These are phyloP conservation scores for Neurospora sp. DNA, from an alignment of 495 filamentous ascomycete genomes.

Conservation along the genomic window DNA sequence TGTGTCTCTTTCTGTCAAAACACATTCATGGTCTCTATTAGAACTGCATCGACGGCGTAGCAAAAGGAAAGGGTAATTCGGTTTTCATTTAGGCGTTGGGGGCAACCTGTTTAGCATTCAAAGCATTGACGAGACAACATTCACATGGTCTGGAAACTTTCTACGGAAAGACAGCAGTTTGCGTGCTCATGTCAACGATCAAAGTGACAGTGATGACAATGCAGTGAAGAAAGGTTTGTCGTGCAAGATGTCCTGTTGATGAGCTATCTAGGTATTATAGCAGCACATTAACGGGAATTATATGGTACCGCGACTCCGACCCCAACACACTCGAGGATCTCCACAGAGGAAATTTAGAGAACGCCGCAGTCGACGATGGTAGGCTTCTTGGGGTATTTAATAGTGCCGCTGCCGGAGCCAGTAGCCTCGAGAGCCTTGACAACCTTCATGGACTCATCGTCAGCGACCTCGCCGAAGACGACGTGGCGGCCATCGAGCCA, in stretches of 20 bases:
- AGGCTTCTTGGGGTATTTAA: constrained; percentile 54
- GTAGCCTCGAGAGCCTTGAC: constrained; percentile 68
- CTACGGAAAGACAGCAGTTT: not conserved
- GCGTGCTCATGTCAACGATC: not conserved
- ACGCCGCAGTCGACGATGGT: constrained; percentile 55
- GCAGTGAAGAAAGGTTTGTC: not conserved
- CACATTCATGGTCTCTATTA: not conserved
- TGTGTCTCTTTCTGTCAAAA: not conserved
- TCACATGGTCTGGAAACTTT: not conserved
- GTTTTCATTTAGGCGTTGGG: not conserved
- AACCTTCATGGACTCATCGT: constrained; percentile 48
- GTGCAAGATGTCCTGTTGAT: not conserved
- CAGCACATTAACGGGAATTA: not conserved
- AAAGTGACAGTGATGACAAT: not conserved
- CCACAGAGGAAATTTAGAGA: constrained; percentile 27
- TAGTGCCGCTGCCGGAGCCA: constrained; percentile 50
- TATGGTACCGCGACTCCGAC: not conserved
- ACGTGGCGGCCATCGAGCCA: constrained; percentile 76
- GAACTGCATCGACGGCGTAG: not conserved
- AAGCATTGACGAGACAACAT: not conserved
- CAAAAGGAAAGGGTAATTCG: not conserved
- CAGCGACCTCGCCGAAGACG: constrained; percentile 71
- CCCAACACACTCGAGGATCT: not conserved
- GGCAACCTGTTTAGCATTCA: not conserved
- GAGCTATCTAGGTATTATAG: not conserved